phyloP scores from a whole-genome alignment of 2,329 filamentous ascomycete species.

The Eutypa lata region DNA sequence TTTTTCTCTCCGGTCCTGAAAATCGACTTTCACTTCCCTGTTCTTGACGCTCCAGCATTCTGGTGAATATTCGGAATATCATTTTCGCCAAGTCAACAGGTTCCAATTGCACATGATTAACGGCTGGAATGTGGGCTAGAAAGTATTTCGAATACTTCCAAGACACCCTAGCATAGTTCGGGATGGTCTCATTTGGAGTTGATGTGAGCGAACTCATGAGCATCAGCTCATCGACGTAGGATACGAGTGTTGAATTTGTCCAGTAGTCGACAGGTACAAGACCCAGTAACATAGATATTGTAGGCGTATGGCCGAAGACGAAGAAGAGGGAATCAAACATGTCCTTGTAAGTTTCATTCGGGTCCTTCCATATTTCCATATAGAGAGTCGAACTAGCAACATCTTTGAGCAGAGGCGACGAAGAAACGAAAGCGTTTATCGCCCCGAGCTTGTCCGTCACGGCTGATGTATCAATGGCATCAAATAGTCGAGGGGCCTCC shows the following conservation, averaged over 20 bases:
- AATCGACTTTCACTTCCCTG: slow-evolving; percentile 5
- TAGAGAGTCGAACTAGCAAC: slow-evolving; percentile 44
- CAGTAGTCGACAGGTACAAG: slow-evolving; percentile 47
- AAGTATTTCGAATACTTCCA: slow-evolving; percentile 23
- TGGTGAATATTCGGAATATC: slow-evolving; percentile 39
- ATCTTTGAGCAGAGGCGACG: slow-evolving; percentile 43
- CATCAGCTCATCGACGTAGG: slow-evolving; percentile 38
- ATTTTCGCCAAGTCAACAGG: slow-evolving; percentile 34
- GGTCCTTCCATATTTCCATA: slow-evolving; percentile 42
- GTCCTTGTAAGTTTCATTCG: slow-evolving; percentile 21
- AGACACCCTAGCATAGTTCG: slow-evolving; percentile 26
- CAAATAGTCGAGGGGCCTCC: slow-evolving; percentile 41
- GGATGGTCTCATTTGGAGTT: slow-evolving; percentile 13
- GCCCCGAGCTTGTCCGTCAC: slow-evolving; percentile 41
- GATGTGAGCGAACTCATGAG: slow-evolving; percentile 19
- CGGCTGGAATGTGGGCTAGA: slow-evolving; percentile 8
- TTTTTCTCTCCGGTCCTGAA: slow-evolving; percentile 15
- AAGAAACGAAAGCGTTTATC: slow-evolving; percentile 44
- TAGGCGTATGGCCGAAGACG: slow-evolving; percentile 43
- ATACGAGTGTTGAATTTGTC: slow-evolving; percentile 43
- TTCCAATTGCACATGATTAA: slow-evolving; percentile 28
- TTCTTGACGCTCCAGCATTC: slow-evolving; percentile 37
- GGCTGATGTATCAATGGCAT: slow-evolving; percentile 55
- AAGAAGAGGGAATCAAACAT: slow-evolving; percentile 41
- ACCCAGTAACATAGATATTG: slow-evolving; percentile 48